Conservation (phyloP, 345 rosid genomes). For the Carallia brachiata region DNA sequence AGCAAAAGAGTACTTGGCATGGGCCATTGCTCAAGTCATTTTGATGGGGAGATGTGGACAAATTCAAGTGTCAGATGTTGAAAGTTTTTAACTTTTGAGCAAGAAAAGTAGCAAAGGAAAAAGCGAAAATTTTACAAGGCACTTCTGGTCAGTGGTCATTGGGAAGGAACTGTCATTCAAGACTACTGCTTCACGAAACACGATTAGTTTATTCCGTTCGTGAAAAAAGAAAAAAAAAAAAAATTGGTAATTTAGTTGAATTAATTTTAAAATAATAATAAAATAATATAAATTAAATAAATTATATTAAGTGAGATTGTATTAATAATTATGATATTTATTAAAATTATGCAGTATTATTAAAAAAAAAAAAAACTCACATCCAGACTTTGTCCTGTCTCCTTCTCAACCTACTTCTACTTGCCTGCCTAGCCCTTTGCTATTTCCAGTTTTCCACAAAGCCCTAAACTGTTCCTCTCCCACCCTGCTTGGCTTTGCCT, state of each 20-base stretch:
- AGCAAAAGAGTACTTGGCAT: not conserved
- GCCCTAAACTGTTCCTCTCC: constrained; percentile 1
- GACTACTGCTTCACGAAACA: not conserved
- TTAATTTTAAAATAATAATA: too few species aligned
- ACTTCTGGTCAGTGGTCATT: not conserved
- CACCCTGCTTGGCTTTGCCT: not conserved
- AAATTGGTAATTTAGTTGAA: not conserved
- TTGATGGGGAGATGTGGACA: not conserved
- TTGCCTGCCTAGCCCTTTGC: not conserved
- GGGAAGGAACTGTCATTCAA: not conserved
- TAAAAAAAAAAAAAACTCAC: not conserved
- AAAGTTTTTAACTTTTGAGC: not conserved
- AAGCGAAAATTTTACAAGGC: not conserved
- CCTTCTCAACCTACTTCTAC: not conserved
- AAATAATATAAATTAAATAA: not conserved
- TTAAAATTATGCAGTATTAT: too few species aligned
- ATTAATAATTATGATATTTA: too few species aligned
- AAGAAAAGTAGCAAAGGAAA: not conserved
- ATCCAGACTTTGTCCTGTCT: not conserved
- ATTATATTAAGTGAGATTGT: too few species aligned
- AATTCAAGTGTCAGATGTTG: not conserved
- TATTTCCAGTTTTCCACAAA: not conserved
- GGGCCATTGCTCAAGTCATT: not conserved
- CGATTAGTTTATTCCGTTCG: too few species aligned
- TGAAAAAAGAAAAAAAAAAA: too few species aligned